Evolutionary conservation across 2,329 filamentous ascomycete genomes (phyloP).

Genomic region (Stemphylium vesicarium): DNA sequence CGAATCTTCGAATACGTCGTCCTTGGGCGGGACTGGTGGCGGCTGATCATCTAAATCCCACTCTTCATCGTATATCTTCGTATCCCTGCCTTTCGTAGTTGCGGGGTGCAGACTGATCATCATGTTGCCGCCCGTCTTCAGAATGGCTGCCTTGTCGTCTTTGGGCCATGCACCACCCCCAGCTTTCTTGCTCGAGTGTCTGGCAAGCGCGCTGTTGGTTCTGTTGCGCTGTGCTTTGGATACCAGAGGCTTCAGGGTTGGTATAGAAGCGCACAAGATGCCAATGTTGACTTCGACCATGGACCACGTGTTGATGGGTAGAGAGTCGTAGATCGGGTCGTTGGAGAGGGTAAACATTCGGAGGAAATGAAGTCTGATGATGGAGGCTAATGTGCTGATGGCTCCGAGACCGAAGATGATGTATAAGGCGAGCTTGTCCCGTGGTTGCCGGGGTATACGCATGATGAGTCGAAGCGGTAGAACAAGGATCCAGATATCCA

Average conservation of each 20-base stretch:
- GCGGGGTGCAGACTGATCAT: background rate
- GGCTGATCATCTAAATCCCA: background rate
- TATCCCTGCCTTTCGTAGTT: background rate
- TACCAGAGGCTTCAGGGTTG: conserved; percentile 79
- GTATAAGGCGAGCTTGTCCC: conserved; percentile 67
- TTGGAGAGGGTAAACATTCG: conserved; percentile 49
- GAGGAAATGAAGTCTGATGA: conserved; percentile 46
- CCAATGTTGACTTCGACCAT: conserved; percentile 89
- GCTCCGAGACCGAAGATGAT: conserved; percentile 82
- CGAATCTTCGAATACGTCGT: background rate
- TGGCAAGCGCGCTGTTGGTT: conserved; percentile 9
- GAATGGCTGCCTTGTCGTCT: background rate
- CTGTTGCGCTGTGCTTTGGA: conserved; percentile 19
- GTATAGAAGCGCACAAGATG: conserved; percentile 86
- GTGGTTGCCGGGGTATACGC: background rate
- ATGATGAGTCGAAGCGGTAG: conserved; percentile 2
- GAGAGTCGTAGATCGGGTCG: conserved; percentile 72
- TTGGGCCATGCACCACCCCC: background rate
- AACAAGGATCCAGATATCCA: background rate
- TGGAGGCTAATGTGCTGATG: conserved; percentile 62
- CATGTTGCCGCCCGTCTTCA: background rate
- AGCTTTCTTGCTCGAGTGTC: background rate
- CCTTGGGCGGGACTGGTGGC: background rate
- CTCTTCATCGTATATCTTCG: background rate
- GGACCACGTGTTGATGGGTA: conserved; percentile 90